Evolutionary conservation across 176 grass and related monocot genomes (phyloP), one percentile per base, ranked within the genome.

Genomic region (Thinopyrum elongatum): DNA sequence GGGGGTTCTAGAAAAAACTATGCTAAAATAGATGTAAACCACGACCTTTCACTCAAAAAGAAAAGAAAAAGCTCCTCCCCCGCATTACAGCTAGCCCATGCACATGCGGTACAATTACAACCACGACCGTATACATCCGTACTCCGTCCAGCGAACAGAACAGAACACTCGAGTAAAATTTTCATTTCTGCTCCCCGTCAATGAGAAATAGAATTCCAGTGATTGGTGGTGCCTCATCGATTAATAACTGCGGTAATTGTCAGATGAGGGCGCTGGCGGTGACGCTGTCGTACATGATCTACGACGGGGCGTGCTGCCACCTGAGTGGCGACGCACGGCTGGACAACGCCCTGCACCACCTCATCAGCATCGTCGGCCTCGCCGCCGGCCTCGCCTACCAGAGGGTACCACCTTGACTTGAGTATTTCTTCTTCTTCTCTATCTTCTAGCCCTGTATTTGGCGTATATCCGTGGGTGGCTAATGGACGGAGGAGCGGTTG

Each of bases 331-430:
- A 91, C 84, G 63, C 57, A 12, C 70, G 70, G 39, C 74, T 91
- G 28, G 92, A 94, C 84, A 89, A 87, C 81, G 57, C 83, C 8
- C 80, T 87, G 44, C 92, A 94, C 87, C 92, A 94, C 81, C 58
- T 91, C 62, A 90, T 94, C 83, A 91, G 92, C 83, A 87, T 94
- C 83, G 76, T 91, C 77, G 89, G 89, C 84, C 86, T 94, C 65
- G 89, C 46, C 80, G 89, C 92, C 62, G 92, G 92, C 1, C 92
- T 94, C 68, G 84, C 76, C 55, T 89, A 94, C 90, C 82, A 78
- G 78, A 93, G 63, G 88, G 91, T 93, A 75, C 19, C 42, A 46
- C 42, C 42, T 46, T 46, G 30, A 31, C 12, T 23, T 70, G 15
- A 51, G 15, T 14, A 51, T 17, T 51, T 51, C 16, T 53, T 17